Conservation (phyloP, 1,139 yeast species). For the Eremothecium gossypii region DNA sequence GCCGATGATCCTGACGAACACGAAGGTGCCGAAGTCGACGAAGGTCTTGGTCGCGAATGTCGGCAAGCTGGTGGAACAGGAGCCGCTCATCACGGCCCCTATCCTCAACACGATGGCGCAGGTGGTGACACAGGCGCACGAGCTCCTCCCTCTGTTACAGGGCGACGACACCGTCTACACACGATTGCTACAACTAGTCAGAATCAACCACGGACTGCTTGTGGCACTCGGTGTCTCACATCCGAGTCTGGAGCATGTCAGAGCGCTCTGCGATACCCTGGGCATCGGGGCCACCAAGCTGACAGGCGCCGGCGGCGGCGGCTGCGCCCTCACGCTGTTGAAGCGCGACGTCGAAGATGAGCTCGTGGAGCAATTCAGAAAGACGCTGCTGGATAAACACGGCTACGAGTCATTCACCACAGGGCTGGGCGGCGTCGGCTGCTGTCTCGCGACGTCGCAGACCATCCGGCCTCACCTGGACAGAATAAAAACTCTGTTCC, state of each 20-base stretch:
- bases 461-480: constrained; percentile 25
- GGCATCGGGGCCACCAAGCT: constrained; percentile 80
- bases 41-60: constrained; percentile 77
- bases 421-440: constrained; percentile 78
- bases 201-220: constrained; percentile 80
- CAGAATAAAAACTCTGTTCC: constrained; percentile 9
- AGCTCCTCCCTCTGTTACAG: constrained; percentile 27
- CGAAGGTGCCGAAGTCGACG: constrained; percentile 80
- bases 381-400: constrained; percentile 31
- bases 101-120: constrained; percentile 66
- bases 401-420: constrained; percentile 79
- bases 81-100: constrained; percentile 46
- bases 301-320: constrained; percentile 99
- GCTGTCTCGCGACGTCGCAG: constrained; percentile 43
- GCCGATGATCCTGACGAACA: constrained; percentile 68
- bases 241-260: constrained; percentile 70
- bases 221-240: constrained; percentile 89
- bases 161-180: constrained; percentile 29
- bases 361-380: constrained; percentile 30
- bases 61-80: constrained; percentile 42
- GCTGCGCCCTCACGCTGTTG: constrained; percentile 87
- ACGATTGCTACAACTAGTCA: constrained; percentile 54
- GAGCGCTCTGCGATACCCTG: constrained; percentile 49
- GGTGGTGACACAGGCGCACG: constrained; percentile 52
- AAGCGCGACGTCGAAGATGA: constrained; percentile 40